Percentiles rank a stretch among this genome's conserved stretches.
Conservation (phyloP, 495 filamentous ascomycete species). For the Pseudoneurospora amorphoporcata region DNA sequence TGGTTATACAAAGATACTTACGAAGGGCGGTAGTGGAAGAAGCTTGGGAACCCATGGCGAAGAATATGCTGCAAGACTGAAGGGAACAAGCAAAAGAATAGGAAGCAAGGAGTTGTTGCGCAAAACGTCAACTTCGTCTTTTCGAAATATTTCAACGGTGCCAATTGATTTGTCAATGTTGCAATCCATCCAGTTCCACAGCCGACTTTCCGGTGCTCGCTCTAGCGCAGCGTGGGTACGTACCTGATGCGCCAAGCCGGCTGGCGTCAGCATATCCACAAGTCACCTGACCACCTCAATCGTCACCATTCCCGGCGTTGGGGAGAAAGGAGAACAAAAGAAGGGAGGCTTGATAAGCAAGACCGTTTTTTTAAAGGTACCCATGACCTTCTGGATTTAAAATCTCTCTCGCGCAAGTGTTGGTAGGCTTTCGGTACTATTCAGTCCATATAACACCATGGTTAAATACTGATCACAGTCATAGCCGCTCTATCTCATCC, state of each 20-base stretch:
- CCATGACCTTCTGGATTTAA: no score
- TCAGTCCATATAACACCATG: background rate
- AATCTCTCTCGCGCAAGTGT: no score
- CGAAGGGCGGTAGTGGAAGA: conserved; percentile 4
- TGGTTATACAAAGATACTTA: background rate
- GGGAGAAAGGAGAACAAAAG: no score
- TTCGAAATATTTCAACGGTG: background rate
- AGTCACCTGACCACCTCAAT: conserved; percentile 17
- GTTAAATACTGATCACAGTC: no score
- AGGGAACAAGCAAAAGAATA: background rate
- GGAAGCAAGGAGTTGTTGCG: background rate
- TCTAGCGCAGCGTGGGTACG: background rate
- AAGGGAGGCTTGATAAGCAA: no score
- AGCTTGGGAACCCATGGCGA: conserved; percentile 24
- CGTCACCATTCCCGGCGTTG: conserved; percentile 3
- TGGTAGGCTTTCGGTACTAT: background rate
- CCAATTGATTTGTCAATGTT: background rate
- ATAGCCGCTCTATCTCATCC: no score
- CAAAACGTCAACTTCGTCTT: background rate
- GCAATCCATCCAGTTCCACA: background rate
- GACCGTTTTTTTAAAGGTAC: no score
- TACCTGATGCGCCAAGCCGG: conserved; percentile 11
- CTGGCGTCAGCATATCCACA: conserved; percentile 8
- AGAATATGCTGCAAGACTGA: background rate
- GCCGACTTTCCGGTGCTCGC: background rate